Evolutionary conservation across 2,329 filamentous ascomycete species (phyloP), one percentile per base, ranked within the genome.

Genomic region (Periglandula ipomoeae): DNA sequence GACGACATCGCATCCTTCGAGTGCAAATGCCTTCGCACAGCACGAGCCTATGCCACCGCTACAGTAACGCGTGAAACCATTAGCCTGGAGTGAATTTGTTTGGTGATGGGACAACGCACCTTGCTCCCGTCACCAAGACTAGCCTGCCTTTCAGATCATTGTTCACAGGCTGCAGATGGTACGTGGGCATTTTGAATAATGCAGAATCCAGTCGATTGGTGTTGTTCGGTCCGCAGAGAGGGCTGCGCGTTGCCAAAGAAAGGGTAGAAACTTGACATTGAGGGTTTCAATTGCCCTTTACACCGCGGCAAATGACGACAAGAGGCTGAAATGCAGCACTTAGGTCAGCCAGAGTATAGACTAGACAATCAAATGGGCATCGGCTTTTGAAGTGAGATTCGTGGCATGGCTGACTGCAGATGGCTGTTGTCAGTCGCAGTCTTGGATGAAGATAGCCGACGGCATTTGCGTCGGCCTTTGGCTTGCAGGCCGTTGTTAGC

Each of bases 21-120:
- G 19, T 10, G 50, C 50, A 19, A 51, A 22, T n/a, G 42, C 30
- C 22, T 37, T 43, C 24, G 46, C 50, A 13, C 50, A 51, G 17
- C 46, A 42, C n/a, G 46, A 48, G 3, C 50, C 50, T 13, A 51
- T 51, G 7, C 50, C 50, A 17, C 50, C 50, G 19, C 50, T 51
- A 19, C 32, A 19, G 35, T 5, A 19, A 11, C 11, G 37, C 1
- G 20, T 23, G 6, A 13, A 20, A 9, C 9, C 8, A 19, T 34
- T 22, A 41, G 42, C 13, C 24, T 11, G 10, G 11, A 8, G 34
- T 19, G 8, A 4, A 15, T 5, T 7, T 8, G 2, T 6, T 9
- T 15, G 20, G 30, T 7, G 32, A 30, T 22, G 17, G 4, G 20
- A 23, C 3, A 17, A 50, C 49, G 15, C 9, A 51, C 50, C 50